Percentiles rank a stretch among this genome's conserved stretches.
Conservation (phyloP, 1,139 yeast genomes). For the Hansenula sp. region DNA sequence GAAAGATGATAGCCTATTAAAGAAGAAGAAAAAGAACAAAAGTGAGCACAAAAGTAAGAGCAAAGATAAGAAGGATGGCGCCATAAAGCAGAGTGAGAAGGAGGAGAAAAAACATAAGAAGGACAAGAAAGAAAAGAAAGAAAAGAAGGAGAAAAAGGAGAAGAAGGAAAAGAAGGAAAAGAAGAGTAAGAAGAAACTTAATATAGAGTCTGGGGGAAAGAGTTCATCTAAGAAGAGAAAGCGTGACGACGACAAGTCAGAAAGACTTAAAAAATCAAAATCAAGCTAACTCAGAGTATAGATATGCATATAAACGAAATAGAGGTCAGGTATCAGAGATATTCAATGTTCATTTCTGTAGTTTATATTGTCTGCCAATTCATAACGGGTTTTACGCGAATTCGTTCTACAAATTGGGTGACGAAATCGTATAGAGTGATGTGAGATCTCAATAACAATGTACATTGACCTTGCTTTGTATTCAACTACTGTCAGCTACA, state of each 20-base stretch:
- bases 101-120: slow-evolving; percentile 20
- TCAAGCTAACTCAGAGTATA: no score
- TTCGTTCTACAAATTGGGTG: no score
- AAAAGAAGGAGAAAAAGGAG: slow-evolving; percentile 14
- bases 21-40: slow-evolving; percentile 39
- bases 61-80: slow-evolving; percentile 31
- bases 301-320: no score
- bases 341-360: no score
- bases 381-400: no score
- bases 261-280: no score
- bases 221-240: slow-evolving; percentile 12
- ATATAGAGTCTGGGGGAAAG: slow-evolving; percentile 4
- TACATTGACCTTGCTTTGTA: no score
- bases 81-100: slow-evolving; percentile 17
- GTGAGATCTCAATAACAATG: no score
- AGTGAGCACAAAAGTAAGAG: slow-evolving; percentile 37
- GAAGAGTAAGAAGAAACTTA: slow-evolving; percentile 12
- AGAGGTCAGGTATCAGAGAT: no score
- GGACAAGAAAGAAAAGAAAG: slow-evolving; percentile 19
- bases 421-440: neutral
- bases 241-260: no score
- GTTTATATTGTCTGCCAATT: no score
- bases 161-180: slow-evolving; percentile 17
- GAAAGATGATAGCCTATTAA: slow-evolving; percentile 33
- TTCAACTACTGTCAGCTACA: no score